Evolutionary conservation across 2,329 filamentous ascomycete genomes (phyloP), one percentile per base, ranked within the genome.

Genomic region (Calonectria naviculata): DNA sequence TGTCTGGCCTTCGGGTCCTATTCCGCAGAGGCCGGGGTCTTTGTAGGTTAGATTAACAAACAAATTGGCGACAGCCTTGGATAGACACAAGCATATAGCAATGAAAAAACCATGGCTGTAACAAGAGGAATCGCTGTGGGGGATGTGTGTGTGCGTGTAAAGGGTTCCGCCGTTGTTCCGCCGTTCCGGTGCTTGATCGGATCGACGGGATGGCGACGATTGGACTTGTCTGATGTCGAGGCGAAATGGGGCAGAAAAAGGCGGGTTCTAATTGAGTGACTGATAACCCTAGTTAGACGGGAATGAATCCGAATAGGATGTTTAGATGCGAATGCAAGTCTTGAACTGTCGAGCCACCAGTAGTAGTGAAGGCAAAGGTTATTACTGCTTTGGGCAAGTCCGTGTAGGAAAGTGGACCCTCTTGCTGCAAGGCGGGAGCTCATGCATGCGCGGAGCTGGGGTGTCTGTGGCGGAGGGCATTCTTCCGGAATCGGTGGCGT

Each of bases 401-500:
- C 78, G 78, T 72, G 66, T 66, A 63, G 44, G 49, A 56, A 68
- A 70, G 72, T 73, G 73, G 71, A 42, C 60, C 31, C 68, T 62
- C 42, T 38, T 64, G 71, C 73, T 78, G 76, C 77, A 77, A 64
- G 67, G 76, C 75, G 76, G 76, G 69, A 75, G 71, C 65, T 61
- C 71, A 52, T 70, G 75, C 72, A 76, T 74, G 72, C 73, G 73
- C 73, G 72, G 75, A 66, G 64, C 65, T 68, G 67, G 69, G 65
- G 52, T 70, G 73, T 70, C 63, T 72, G 77, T 76, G 74, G 76
- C 78, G 78, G 78, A 78, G 74, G 65, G 74, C 78, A 78, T 78
- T 70, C 68, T 79, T 79, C 78, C 78, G 78, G 75, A 73, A 78
- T 77, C 75, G 77, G 74, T 79, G 77, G 76, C 77, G 76, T 68